Conservation (phyloP, 2,329 filamentous ascomycete species). For the Penicillium sclerotigenum region DNA sequence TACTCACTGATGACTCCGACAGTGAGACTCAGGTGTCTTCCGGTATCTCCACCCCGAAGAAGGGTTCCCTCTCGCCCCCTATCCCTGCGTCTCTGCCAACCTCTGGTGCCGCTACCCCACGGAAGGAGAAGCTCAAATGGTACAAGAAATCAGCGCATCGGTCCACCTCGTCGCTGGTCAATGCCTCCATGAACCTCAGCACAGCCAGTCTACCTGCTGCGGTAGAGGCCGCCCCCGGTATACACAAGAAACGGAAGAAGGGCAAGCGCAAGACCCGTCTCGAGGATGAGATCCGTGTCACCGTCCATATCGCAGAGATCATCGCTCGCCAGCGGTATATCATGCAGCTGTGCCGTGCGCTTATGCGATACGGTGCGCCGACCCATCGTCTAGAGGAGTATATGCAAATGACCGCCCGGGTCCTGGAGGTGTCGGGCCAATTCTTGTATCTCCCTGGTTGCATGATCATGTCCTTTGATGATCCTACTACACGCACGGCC, state of each 20-base stretch:
- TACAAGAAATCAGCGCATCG: slow-evolving; percentile 40
- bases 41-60: slow-evolving; percentile 29
- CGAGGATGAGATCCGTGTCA: slow-evolving; percentile 57
- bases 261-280: slow-evolving; percentile 32
- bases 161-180: slow-evolving; percentile 40
- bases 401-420: slow-evolving; percentile 82
- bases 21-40: slow-evolving; percentile 29
- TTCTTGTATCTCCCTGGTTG: slow-evolving; percentile 90
- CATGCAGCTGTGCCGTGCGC: slow-evolving; percentile 75
- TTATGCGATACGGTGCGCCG: slow-evolving; percentile 91
- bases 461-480: slow-evolving; percentile 90
- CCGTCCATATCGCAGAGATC: slow-evolving; percentile 64
- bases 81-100: slow-evolving; percentile 17
- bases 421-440: slow-evolving; percentile 84
- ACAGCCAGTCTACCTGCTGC: slow-evolving; percentile 31
- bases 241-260: slow-evolving; percentile 18
- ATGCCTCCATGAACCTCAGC: slow-evolving; percentile 39
- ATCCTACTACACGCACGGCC: slow-evolving; percentile 47
- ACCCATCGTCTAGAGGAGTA: slow-evolving; percentile 91
- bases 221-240: slow-evolving; percentile 20
- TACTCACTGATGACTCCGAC: slow-evolving; percentile 33
- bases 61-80: slow-evolving; percentile 22
- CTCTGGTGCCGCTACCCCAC: slow-evolving; percentile 34
- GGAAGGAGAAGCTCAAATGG: slow-evolving; percentile 42
- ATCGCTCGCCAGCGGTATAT: slow-evolving; percentile 80